Conservation (phyloP, 169 alveolate species). For the Plasmodium vinckei region DNA sequence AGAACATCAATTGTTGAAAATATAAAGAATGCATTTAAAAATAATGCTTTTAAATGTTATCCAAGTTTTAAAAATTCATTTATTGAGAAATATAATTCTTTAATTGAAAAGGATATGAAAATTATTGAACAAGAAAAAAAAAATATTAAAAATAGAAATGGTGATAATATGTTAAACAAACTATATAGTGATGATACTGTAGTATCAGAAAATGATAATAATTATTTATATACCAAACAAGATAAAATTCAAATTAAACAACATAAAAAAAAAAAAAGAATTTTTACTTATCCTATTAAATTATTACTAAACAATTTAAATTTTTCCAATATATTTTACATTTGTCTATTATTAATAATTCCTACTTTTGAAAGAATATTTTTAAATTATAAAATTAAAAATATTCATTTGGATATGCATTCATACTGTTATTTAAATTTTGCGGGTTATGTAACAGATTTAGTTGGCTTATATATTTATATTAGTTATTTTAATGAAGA, state of each 20-base stretch:
- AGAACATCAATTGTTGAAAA: conserved; percentile 12
- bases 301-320: conserved; percentile 69
- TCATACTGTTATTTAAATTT: conserved; percentile 60
- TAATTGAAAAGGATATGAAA: conserved; percentile 41
- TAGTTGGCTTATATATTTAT: conserved; percentile 62
- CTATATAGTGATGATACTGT: neutral
- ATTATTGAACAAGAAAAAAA: conserved; percentile 29
- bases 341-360: conserved; percentile 67
- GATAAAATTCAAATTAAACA: neutral
- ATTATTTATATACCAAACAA: neutral
- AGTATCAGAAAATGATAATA: neutral
- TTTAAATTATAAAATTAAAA: conserved; percentile 75
- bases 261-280: conserved; percentile 12
- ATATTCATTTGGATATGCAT: conserved; percentile 35
- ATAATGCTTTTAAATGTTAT: neutral
- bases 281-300: conserved; percentile 54
- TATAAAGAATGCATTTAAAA: conserved; percentile 13
- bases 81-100: conserved; percentile 22
- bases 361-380: conserved; percentile 77
- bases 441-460: conserved; percentile 51
- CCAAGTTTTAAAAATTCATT: neutral
- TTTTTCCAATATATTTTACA: conserved; percentile 73
- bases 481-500: conserved; percentile 67
- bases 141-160: conserved; percentile 3
- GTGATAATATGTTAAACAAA: neutral